These are phyloP conservation scores for Macrophomina pseudophaseolina DNA, from an alignment of 2,329 filamentous ascomycete genomes.

Conservation along the genomic window DNA sequence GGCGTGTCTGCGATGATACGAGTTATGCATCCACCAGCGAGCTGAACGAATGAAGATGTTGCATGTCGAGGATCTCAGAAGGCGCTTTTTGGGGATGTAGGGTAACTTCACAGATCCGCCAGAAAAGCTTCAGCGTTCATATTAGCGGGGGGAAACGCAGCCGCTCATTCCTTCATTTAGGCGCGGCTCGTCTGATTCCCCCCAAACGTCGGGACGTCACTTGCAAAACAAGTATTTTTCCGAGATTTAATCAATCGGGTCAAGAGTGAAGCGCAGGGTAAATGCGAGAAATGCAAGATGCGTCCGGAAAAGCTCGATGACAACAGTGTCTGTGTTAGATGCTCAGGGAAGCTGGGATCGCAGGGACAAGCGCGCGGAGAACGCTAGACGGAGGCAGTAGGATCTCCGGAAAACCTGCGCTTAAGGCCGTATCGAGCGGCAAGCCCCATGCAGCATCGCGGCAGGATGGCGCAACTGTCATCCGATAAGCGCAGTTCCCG, in stretches of 20 bases:
- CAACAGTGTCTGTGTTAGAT: not conserved
- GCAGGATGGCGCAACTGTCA: slow-evolving; percentile 3
- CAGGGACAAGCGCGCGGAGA: not conserved
- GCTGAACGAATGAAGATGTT: not conserved
- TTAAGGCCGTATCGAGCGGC: slow-evolving; percentile 3
- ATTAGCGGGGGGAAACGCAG: not conserved
- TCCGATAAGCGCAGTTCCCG: slow-evolving; percentile 6
- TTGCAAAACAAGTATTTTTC: not conserved
- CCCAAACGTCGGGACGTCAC: not conserved
- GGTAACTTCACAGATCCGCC: not conserved
- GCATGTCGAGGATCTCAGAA: not conserved
- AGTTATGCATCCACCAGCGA: not conserved
- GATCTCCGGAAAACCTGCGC: not conserved
- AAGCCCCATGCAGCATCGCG: slow-evolving; percentile 1
- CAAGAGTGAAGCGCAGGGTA: not conserved
- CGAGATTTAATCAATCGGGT: not conserved
- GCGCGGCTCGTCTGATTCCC: not conserved
- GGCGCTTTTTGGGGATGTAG: not conserved
- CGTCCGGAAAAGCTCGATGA: slow-evolving; percentile 9
- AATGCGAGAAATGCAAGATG: not conserved
- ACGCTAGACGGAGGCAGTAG: not conserved
- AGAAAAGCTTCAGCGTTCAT: slow-evolving; percentile 4
- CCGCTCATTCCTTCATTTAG: not conserved
- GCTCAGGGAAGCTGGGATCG: not conserved
- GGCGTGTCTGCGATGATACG: not conserved